A percentile compares a stretch with the other conserved stretches of the same genome.
These are phyloP conservation scores for Alternaria ventricosa DNA, from an alignment of 2,329 filamentous ascomycete genomes.

Conservation along the genomic window DNA sequence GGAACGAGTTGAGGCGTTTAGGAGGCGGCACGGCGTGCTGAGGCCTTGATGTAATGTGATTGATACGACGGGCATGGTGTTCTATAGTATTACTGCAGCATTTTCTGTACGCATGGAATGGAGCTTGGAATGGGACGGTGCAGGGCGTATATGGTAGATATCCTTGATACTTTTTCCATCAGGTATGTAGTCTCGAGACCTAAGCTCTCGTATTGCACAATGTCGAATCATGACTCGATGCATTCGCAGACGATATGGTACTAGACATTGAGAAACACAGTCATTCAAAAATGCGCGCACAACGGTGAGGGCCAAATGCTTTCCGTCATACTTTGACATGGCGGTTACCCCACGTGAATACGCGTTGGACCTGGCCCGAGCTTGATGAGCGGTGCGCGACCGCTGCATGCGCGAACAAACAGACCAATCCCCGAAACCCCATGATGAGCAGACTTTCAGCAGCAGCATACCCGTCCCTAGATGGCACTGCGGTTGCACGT, in stretches of 20 bases:
- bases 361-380: constrained; percentile 16
- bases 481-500: neutral
- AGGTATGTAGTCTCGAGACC: constrained; percentile 4
- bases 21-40: constrained; percentile 65
- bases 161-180: constrained; percentile 16
- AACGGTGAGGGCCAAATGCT: neutral
- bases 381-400: constrained; percentile 13
- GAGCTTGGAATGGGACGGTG: constrained; percentile 8
- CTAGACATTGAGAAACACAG: neutral
- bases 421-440: neutral
- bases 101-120: constrained; percentile 7
- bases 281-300: neutral
- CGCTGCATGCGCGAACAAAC: neutral
- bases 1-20: constrained; percentile 78
- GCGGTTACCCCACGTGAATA: constrained; percentile 21
- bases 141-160: constrained; percentile 21
- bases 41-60: constrained; percentile 24
- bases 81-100: constrained; percentile 6
- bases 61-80: constrained; percentile 4
- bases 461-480: neutral
- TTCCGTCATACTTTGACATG: neutral
- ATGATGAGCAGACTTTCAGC: neutral
- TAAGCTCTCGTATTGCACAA: neutral
- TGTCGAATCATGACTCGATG: neutral
- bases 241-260: constrained; percentile 10